phyloP scores from a whole-genome alignment of 2,329 filamentous ascomycete species.

The Tothia fuscella region DNA sequence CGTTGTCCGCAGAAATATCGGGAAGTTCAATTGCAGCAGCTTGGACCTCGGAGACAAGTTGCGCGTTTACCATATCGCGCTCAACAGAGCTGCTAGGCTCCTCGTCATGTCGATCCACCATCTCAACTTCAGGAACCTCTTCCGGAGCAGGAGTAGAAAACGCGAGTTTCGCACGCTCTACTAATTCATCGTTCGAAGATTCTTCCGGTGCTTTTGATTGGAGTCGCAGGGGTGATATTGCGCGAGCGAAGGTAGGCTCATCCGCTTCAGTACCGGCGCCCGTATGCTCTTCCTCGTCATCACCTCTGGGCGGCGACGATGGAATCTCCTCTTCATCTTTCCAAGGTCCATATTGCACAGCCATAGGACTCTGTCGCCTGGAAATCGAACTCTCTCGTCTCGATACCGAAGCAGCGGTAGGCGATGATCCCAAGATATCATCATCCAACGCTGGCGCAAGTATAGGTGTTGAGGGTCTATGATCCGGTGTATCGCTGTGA shows the following conservation, averaged over 20 bases:
- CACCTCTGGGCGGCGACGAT: not conserved
- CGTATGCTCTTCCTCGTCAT: not conserved
- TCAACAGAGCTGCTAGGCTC: too few species aligned
- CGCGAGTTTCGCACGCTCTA: not conserved
- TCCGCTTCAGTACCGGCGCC: not conserved
- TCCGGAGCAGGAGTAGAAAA: not conserved
- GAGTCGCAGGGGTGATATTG: not conserved
- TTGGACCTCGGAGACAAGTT: too few species aligned
- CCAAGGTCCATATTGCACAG: not conserved
- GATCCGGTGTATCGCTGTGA: not conserved
- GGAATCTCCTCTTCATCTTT: not conserved
- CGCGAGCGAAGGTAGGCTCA: not conserved
- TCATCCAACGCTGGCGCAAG: constrained; percentile 3
- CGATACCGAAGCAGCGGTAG: constrained; percentile 1
- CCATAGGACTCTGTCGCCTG: not conserved
- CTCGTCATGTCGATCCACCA: too few species aligned
- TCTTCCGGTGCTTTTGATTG: not conserved
- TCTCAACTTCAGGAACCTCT: not conserved
- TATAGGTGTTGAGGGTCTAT: not conserved
- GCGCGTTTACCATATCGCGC: too few species aligned
- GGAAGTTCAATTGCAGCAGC: too few species aligned
- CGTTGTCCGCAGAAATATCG: too few species aligned
- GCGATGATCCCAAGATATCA: constrained; percentile 1
- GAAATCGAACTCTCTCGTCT: not conserved
- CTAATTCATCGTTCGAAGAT: not conserved